These are phyloP conservation scores for Magnaporthiopsis incrustans DNA, from an alignment of 2,329 filamentous ascomycete species.

Conservation along the genomic window DNA sequence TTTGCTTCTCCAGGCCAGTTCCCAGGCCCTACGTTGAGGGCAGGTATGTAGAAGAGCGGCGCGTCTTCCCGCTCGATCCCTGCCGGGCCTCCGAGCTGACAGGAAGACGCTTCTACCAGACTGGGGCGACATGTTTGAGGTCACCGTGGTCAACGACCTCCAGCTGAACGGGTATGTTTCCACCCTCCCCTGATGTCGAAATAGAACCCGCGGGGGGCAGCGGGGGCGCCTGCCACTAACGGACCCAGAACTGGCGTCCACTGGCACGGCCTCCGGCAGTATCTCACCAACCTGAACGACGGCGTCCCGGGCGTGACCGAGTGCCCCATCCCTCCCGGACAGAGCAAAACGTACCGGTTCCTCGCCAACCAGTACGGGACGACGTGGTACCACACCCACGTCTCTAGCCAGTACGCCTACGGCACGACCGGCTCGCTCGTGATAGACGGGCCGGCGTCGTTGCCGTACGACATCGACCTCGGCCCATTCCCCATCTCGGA, in stretches of 20 bases:
- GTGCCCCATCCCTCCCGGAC: conserved; percentile 29
- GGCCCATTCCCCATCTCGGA: conserved; percentile 43
- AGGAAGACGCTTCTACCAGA: conserved; percentile 15
- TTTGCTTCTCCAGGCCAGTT: conserved; percentile 8
- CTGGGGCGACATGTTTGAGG: conserved; percentile 44
- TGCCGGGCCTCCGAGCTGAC: background rate
- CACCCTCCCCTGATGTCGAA: too few relatives aligned
- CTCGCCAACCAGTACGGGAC: conserved; percentile 29
- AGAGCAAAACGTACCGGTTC: conserved; percentile 26
- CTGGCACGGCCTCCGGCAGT: conserved; percentile 40
- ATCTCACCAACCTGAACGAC: conserved; percentile 32
- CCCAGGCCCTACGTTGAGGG: conserved; percentile 9
- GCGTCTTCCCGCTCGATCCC: background rate
- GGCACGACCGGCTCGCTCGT: conserved; percentile 42
- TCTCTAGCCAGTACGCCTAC: conserved; percentile 37
- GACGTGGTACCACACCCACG: conserved; percentile 39
- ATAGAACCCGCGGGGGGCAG: too few relatives aligned
- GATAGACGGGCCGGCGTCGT: conserved; percentile 32
- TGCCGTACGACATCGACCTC: conserved; percentile 42
- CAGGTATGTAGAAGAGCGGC: background rate
- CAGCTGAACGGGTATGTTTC: conserved; percentile 26
- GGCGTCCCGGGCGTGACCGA: conserved; percentile 36
- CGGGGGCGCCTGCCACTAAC: too few relatives aligned
- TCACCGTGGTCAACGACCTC: conserved; percentile 60
- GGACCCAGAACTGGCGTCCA: conserved; percentile 25